Base-by-base conservation (phyloP, 331 rosid species). In the Quercus tomentella region DNA sequence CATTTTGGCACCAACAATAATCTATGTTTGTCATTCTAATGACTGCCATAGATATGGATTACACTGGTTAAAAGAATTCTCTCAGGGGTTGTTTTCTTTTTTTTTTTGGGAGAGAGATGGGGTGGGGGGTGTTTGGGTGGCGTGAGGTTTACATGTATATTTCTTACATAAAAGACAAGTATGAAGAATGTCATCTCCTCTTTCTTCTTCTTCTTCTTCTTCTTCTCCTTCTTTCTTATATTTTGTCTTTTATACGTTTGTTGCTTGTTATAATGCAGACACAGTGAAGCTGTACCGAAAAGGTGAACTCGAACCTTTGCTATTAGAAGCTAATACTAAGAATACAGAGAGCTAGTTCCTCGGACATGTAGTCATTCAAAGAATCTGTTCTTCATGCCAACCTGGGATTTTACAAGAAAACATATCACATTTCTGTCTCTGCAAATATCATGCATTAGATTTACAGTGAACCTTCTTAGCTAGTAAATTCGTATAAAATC, bases 241-340 rank as follows among this genome's bases (percentile, higher is more conserved):
- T 41, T 41, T 41, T 41, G 12, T 41, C 4, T 26, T 74, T 66
- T 49, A 51, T 82, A 30, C 26, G 43, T 35, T 12, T 67, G 67
- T 78, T 77, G 77, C 74, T 68, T 51, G n/a, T 56, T 73, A 57
- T 70, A 69, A 28, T 85, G 94, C 96, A 95, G 99, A 93, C 35
- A 91, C 99, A 20, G 83, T 95, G 90, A 93, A 88, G 89, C 78
- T 95, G 72, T 68, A 93, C 89, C 91, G 90, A 76, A 90, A 89
- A 70, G 98, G 98, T 76, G 98, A 93, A 60, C 99, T 95, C 33
- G 96, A 93, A 82, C 77, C 94, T 60, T 65, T 95, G 87, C 87
- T 95, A 52, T 79, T 89, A 15, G 94, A 93, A 82, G 96, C 96
- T 23, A 87, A 20, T 10, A 87, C 91, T 33, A 92, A 89, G 82